Evolutionary conservation across 1,284 basidiomycete species (phyloP).

Genomic region (Moniliophthora roreri): DNA sequence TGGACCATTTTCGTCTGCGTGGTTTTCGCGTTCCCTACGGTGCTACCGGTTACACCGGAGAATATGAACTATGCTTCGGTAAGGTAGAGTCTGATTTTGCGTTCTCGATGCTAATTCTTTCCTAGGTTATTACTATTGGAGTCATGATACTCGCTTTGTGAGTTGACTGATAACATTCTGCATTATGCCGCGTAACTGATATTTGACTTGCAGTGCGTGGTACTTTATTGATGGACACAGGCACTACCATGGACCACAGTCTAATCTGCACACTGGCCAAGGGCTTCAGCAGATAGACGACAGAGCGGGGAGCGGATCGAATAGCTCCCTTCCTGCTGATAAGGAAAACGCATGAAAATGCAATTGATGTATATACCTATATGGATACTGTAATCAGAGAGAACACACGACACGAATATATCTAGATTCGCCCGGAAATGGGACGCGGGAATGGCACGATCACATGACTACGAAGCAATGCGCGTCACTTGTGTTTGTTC

Average conservation of each 20-base stretch:
- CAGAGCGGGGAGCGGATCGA: no score
- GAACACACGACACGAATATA: no score
- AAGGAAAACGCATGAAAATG: no score
- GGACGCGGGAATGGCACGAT: no score
- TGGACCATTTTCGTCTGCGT: constrained; percentile 73
- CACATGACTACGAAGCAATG: no score
- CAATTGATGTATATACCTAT: no score
- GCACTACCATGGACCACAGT: constrained; percentile 48
- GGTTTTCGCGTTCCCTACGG: constrained; percentile 73
- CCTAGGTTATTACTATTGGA: constrained; percentile 44
- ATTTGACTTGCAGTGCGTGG: constrained; percentile 31
- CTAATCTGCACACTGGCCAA: constrained; percentile 28
- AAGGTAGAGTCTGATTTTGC: constrained; percentile 18
- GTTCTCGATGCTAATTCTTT: not conserved
- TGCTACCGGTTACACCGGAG: constrained; percentile 62
- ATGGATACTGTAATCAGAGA: no score
- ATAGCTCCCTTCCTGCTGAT: no score
- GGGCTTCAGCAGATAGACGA: no score
- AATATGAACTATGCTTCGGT: constrained; percentile 82
- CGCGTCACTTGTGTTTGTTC: no score
- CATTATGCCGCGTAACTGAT: not conserved
- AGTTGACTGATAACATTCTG: constrained; percentile 17
- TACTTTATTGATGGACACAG: constrained; percentile 43
- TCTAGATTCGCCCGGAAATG: no score
- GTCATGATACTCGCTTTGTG: constrained; percentile 45